Conservation (phyloP, 2,329 filamentous ascomycete species). For the Exophiala mesophila region DNA sequence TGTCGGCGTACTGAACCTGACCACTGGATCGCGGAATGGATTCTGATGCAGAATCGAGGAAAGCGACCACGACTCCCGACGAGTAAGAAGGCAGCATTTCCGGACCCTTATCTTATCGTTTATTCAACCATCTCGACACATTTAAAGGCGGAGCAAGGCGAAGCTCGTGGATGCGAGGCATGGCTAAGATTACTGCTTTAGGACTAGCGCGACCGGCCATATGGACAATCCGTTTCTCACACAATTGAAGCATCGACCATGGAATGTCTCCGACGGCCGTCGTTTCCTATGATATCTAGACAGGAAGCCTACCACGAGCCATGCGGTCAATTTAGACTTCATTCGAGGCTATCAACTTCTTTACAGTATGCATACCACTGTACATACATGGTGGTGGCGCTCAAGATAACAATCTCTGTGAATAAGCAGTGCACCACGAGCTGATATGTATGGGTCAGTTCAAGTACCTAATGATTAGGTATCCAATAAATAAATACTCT, state of each 20-base stretch:
- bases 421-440: neutral
- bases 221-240: neutral
- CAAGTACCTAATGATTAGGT: too few species aligned
- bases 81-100: neutral
- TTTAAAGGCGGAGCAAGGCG: neutral
- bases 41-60: neutral
- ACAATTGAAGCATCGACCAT: too few species aligned
- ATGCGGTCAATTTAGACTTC: neutral
- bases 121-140: neutral
- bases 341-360: too few species aligned
- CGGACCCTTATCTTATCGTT: neutral
- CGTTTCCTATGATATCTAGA: too few species aligned
- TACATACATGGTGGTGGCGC: neutral
- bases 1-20: neutral
- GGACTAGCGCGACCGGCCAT: constrained; percentile 10
- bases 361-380: neutral
- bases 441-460: too few species aligned
- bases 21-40: neutral
- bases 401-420: neutral
- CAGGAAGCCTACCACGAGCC: neutral
- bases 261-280: too few species aligned
- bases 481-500: neutral
- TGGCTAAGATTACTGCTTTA: constrained; percentile 14
- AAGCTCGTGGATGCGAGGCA: neutral
- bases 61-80: neutral